Evolutionary conservation across 345 rosid species (phyloP).

Genomic region (Chamaenerion angustifolium): DNA sequence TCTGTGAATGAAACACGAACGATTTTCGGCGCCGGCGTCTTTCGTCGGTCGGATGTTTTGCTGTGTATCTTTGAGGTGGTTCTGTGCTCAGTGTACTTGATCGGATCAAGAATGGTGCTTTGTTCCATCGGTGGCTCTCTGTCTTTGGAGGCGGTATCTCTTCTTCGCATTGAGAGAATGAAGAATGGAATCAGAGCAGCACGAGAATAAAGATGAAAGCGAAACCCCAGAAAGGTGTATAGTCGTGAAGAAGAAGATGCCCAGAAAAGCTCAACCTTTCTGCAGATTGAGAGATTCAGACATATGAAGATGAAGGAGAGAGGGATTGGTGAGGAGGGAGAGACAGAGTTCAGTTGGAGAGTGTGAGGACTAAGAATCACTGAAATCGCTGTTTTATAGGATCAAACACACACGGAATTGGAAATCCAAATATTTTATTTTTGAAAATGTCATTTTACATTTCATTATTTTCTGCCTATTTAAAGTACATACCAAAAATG

Average conservation of each 20-base stretch:
- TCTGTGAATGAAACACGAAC: constrained; percentile 55
- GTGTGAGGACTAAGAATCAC: constrained; percentile 14
- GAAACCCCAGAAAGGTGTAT: not conserved
- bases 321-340: no score
- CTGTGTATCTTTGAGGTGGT: constrained; percentile 31
- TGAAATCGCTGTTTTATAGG: constrained; percentile 43
- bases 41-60: constrained; percentile 1
- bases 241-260: constrained; percentile 3
- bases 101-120: constrained; percentile 32
- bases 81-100: constrained; percentile 58
- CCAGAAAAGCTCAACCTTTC: constrained; percentile 3
- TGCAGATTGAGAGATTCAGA: not conserved
- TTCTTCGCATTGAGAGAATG: constrained; percentile 11
- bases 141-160: not conserved
- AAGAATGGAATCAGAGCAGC: not conserved
- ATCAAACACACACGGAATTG: constrained; percentile 25
- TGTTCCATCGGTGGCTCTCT: constrained; percentile 17
- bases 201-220: constrained; percentile 1
- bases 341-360: constrained; percentile 5
- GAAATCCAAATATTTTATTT: not conserved
- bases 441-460: not conserved
- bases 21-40: not conserved
- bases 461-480: not conserved
- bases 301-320: no score
- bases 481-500: not conserved